These are phyloP conservation scores for Naganishia sp. DNA, from an alignment of 1,284 basidiomycete species.

Conservation along the genomic window DNA sequence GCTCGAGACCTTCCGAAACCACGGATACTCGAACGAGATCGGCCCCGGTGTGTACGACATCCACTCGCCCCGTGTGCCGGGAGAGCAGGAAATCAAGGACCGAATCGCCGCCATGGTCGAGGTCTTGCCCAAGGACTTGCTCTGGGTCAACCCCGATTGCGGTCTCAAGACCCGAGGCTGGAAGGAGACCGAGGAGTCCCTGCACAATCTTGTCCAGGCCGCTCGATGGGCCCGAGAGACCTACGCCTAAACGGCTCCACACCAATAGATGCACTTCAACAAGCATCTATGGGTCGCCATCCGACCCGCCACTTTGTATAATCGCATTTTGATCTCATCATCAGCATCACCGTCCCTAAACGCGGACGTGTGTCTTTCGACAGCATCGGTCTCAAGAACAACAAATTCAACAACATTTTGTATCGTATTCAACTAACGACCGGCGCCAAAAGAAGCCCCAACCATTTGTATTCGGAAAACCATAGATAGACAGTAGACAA, in stretches of 20 bases:
- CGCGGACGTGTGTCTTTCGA: constrained; percentile 7
- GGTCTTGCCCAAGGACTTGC: constrained; percentile 73
- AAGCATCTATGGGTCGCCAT: constrained; percentile 14
- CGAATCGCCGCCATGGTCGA: constrained; percentile 81
- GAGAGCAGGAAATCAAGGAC: constrained; percentile 90
- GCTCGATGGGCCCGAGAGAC: constrained; percentile 84
- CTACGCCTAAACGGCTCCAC: constrained; percentile 61
- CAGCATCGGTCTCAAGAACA: constrained; percentile 25
- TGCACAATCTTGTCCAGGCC: constrained; percentile 84
- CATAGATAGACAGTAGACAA: constrained; percentile 21
- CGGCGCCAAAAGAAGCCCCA: constrained; percentile 6
- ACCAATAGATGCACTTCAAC: constrained; percentile 18
- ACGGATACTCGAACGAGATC: constrained; percentile 96
- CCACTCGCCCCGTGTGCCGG: constrained; percentile 97
- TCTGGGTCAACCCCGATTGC: constrained; percentile 91
- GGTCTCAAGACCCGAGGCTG: constrained; percentile 85
- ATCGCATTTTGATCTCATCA: constrained; percentile 26
- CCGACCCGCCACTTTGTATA: constrained; percentile 14
- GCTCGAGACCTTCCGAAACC: constrained; percentile 89
- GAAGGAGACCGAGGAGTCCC: constrained; percentile 88
- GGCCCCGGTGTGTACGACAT: constrained; percentile 99
- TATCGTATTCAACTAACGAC: constrained; percentile 31
- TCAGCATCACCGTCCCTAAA: constrained; percentile 13
- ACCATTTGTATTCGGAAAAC: constrained; percentile 20
- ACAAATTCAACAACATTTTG: constrained; percentile 1